These are phyloP conservation scores for Cyberlindnera maclurae DNA, from an alignment of 805 yeast genomes.

Conservation along the genomic window DNA sequence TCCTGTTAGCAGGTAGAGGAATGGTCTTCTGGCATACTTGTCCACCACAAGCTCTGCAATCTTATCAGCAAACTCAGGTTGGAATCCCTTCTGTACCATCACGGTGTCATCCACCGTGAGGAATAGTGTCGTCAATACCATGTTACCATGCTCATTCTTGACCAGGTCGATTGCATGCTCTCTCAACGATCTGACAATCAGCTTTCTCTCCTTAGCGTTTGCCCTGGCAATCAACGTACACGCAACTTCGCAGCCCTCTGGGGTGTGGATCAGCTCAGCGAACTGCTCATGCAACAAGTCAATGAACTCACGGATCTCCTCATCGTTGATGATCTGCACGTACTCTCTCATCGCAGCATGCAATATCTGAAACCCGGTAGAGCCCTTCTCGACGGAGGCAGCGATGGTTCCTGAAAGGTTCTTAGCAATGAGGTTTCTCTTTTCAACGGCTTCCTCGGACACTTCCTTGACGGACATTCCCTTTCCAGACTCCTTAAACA, in stretches of 20 bases:
- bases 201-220: slow-evolving; percentile 87
- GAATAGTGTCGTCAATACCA: slow-evolving; percentile 70
- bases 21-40: slow-evolving; percentile 84
- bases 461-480: slow-evolving; percentile 60
- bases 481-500: slow-evolving; percentile 70
- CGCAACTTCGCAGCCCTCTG: slow-evolving; percentile 91
- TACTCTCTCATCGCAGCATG: slow-evolving; percentile 96
- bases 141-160: slow-evolving; percentile 79
- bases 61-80: slow-evolving; percentile 44
- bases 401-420: slow-evolving; percentile 79
- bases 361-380: slow-evolving; percentile 90
- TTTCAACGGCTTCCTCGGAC: slow-evolving; percentile 62
- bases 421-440: slow-evolving; percentile 63
- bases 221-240: slow-evolving; percentile 73
- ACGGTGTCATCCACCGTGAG: slow-evolving; percentile 93
- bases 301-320: slow-evolving; percentile 72
- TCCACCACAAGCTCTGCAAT: slow-evolving; percentile 53
- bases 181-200: slow-evolving; percentile 62
- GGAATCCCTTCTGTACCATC: slow-evolving; percentile 65
- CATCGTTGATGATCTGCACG: slow-evolving; percentile 59
- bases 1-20: slow-evolving; percentile 73
- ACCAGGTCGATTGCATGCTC: slow-evolving; percentile 71
- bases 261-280: slow-evolving; percentile 93
- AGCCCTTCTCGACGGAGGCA: slow-evolving; percentile 90
- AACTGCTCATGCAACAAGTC: slow-evolving; percentile 81